Percentiles rank a stretch among this genome's conserved stretches.
Evolutionary conservation across 164 flowering plant genomes (phyloP).

Genomic region (Aristolochia californica): DNA sequence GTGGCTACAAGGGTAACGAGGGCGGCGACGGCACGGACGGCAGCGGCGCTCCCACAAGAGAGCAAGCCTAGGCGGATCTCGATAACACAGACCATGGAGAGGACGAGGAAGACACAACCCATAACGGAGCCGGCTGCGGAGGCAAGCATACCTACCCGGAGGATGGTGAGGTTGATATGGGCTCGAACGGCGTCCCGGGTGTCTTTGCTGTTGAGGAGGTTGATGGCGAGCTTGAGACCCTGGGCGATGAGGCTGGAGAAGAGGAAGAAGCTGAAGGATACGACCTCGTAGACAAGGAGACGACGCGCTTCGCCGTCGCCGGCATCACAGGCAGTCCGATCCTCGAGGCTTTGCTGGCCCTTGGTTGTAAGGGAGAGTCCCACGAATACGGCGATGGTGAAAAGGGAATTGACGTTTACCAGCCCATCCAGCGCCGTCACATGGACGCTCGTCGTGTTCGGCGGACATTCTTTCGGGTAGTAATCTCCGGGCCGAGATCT

Average conservation of each 20-base stretch:
- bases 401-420: slow-evolving; percentile 61
- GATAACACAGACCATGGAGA: slow-evolving; percentile 27
- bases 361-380: slow-evolving; percentile 43
- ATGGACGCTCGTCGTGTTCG: slow-evolving; percentile 39
- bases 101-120: slow-evolving; percentile 27
- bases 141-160: slow-evolving; percentile 27
- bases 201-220: slow-evolving; percentile 28
- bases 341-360: slow-evolving; percentile 32
- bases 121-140: slow-evolving; percentile 30
- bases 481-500: background rate
- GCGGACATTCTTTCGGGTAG: background rate
- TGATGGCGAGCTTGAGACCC: slow-evolving; percentile 26
- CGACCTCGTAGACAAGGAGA: slow-evolving; percentile 31
- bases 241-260: slow-evolving; percentile 32
- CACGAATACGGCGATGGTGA: slow-evolving; percentile 57
- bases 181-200: slow-evolving; percentile 19
- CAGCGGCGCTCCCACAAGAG: slow-evolving; percentile 15
- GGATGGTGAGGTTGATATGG: slow-evolving; percentile 16
- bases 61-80: slow-evolving; percentile 22
- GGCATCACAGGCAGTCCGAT: slow-evolving; percentile 23
- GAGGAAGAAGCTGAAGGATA: slow-evolving; percentile 32
- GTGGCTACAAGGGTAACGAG: slow-evolving; percentile 16
- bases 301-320: slow-evolving; percentile 25
- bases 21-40: slow-evolving; percentile 11
- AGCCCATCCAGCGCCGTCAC: slow-evolving; percentile 57